phyloP scores from a whole-genome alignment of 2,329 filamentous ascomycete genomes.

The Emergomyces africanus region DNA sequence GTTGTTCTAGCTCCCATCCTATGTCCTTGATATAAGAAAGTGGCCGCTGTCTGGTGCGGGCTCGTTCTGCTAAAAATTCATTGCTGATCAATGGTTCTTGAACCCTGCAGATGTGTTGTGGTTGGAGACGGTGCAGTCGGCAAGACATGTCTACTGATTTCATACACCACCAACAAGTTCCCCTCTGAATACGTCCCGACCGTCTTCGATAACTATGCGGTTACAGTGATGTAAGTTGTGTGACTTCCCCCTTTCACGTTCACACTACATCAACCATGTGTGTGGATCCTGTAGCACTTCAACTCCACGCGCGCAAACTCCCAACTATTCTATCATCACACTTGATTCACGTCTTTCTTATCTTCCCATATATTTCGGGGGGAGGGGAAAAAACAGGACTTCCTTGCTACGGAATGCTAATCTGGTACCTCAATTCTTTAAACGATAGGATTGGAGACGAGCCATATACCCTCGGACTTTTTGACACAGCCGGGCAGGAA shows the following conservation, averaged over 20 bases:
- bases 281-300: not conserved
- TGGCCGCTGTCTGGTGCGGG: constrained; percentile 11
- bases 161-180: constrained; percentile 99
- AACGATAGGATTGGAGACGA: constrained; percentile 85
- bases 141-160: constrained; percentile 98
- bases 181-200: constrained; percentile 99
- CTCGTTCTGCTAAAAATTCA: not conserved
- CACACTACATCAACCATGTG: constrained; percentile 3
- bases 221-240: constrained; percentile 89
- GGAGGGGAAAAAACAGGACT: not conserved
- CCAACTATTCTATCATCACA: not conserved
- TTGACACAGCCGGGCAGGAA: constrained; percentile 98
- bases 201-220: constrained; percentile 99
- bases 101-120: constrained; percentile 69
- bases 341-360: not conserved
- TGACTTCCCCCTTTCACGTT: not conserved
- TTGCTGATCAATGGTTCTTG: not conserved
- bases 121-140: constrained; percentile 98
- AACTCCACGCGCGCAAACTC: not conserved
- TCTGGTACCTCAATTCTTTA: constrained; percentile 9
- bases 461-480: constrained; percentile 91
- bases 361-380: not conserved
- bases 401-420: not conserved
- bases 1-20: constrained; percentile 15
- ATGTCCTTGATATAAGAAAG: not conserved